Evolutionary conservation across 148 eudicot species (phyloP), one percentile per base, ranked within the genome.

Genomic region (Beta vulgaris): DNA sequence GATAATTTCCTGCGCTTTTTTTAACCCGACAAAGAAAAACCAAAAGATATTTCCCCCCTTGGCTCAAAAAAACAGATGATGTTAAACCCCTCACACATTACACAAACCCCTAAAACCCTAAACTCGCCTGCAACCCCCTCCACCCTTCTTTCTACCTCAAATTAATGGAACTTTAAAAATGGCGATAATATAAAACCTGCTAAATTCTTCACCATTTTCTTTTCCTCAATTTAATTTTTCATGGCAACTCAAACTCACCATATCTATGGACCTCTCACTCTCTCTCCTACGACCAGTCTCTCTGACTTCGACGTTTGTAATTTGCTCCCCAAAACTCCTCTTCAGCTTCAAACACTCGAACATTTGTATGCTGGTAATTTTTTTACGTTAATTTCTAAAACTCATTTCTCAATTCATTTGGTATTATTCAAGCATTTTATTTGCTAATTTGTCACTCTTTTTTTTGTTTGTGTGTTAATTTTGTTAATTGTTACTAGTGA

Each of bases 271-370:
- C 49, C 51, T 39, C 53, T 44, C 13, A 39, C 51, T 40, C 77
- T 73, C 69, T 66, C 69, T 66, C 69, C 69, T 66, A 40, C 53
- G n/a, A 51, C 57, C 42, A 75, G 54, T 51, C 21, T 63, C 66
- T 29, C 59, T 32, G 73, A 66, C 71, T 75, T 62, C 72, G 77
- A 8, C n/a, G 70, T 26, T n/a, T 74, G 31, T 53, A 71, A 65
- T 81, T 75, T 85, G 64, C 79, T 60, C 37, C 58, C 77, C 37
- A 85, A 85, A 65, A 85, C 83, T 25, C 83, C 87, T 58, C 85
- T 82, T 58, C 83, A 85, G 70, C 70, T 85, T 71, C 85, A 82
- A 36, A 79, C 83, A 11, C 82, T 85, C 3, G 83, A 85, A 79
- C 53, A 73, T 79, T 79, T 85, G 40, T 85, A 73, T 44, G 48